Conservation (phyloP, 169 alveolate species). For the Fabrea salina region DNA sequence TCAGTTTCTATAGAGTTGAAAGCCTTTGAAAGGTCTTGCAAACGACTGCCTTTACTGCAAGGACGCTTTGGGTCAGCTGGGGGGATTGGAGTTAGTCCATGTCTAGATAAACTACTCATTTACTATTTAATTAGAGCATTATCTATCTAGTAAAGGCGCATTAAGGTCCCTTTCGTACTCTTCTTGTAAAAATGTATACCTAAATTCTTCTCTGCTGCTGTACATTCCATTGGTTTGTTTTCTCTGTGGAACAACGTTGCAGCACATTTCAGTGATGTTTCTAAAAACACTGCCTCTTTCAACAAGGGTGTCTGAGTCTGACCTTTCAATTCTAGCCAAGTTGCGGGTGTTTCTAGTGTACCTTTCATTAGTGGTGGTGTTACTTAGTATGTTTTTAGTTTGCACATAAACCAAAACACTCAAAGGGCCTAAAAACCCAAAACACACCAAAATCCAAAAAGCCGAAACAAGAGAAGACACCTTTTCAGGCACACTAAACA, state of each 20-base stretch:
- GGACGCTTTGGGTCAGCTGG: no score
- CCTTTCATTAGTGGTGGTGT: constrained; percentile 34
- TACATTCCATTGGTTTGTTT: background rate
- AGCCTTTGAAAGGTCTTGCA: no score
- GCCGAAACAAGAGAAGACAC: background rate
- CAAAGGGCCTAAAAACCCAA: background rate
- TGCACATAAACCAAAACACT: constrained; percentile 2
- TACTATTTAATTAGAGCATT: no score
- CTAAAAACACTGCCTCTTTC: background rate
- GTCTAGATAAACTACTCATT: no score
- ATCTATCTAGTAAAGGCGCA: no score
- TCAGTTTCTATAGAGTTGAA: no score
- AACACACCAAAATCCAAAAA: background rate
- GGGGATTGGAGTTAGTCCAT: no score
- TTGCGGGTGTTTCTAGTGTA: background rate
- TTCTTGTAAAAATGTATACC: no score
- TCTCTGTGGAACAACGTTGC: background rate
- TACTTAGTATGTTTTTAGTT: background rate
- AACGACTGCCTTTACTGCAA: no score
- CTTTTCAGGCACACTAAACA: background rate
- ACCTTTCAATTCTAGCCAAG: background rate
- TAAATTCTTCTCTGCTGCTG: no score
- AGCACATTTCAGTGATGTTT: constrained; percentile 22
- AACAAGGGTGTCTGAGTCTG: constrained; percentile 26
- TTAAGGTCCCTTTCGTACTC: no score